These are phyloP conservation scores for Microdochium trichocladiopsis DNA, from an alignment of 2,329 filamentous ascomycete species.

Conservation along the genomic window DNA sequence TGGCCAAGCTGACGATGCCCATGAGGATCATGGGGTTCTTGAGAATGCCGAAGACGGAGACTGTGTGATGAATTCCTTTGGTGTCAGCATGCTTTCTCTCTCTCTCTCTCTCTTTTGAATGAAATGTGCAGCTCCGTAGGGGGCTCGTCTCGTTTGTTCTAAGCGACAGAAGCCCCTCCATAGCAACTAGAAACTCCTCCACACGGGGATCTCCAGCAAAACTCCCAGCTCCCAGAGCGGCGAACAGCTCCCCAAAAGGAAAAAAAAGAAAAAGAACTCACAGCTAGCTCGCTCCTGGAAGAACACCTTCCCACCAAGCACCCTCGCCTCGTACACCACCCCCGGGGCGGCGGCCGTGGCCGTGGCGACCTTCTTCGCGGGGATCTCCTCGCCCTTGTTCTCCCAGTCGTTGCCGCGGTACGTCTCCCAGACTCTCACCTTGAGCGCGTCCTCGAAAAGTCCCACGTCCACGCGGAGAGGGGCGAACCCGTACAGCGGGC, in stretches of 20 bases:
- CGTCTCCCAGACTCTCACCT: constrained; percentile 71
- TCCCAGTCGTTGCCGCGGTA: constrained; percentile 86
- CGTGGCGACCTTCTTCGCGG: not conserved
- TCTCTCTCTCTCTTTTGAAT: not conserved
- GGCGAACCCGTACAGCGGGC: constrained; percentile 66
- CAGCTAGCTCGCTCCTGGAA: constrained; percentile 71
- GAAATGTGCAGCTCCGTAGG: too few relatives aligned
- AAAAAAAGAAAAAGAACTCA: constrained; percentile 36
- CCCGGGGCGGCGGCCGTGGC: constrained; percentile 4
- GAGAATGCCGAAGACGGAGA: constrained; percentile 73
- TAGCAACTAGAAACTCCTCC: too few relatives aligned
- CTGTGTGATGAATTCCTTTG: constrained; percentile 28
- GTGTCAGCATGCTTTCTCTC: not conserved
- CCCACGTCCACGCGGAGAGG: constrained; percentile 73
- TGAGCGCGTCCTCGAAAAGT: constrained; percentile 19
- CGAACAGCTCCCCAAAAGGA: not conserved
- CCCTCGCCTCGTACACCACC: constrained; percentile 52
- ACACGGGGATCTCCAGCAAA: too few relatives aligned
- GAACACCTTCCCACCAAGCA: constrained; percentile 61
- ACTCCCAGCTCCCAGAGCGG: too few relatives aligned
- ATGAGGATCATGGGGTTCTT: constrained; percentile 98
- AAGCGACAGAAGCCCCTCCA: too few relatives aligned
- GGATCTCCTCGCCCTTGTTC: constrained; percentile 65
- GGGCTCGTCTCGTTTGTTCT: too few relatives aligned
- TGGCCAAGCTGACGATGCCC: constrained; percentile 70